Percentiles rank a stretch among this genome's conserved stretches.
Evolutionary conservation across 371 early-diverging fungal genomes (phyloP).

Genomic region (Sporodiniella umbellata): DNA sequence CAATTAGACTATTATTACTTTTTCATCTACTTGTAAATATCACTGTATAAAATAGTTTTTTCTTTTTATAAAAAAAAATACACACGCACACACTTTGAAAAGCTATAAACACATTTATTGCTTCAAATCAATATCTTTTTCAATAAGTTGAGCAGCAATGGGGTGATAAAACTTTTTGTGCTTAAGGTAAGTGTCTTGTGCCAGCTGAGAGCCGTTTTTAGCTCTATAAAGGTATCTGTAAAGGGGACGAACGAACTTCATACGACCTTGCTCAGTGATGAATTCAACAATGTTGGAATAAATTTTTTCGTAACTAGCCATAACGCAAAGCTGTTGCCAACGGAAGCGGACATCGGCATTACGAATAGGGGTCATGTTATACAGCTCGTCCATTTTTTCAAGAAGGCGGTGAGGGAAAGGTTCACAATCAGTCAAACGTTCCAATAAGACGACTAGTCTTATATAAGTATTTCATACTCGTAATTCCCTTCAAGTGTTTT

Average conservation of each 20-base stretch:
- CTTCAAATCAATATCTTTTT: slow-evolving; percentile 71
- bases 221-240: slow-evolving; percentile 66
- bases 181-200: slow-evolving; percentile 74
- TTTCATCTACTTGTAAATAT: slow-evolving; percentile 1
- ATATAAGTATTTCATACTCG: not conserved
- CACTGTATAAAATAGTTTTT: not conserved
- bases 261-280: slow-evolving; percentile 86
- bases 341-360: slow-evolving; percentile 88
- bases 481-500: not conserved
- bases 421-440: slow-evolving; percentile 62
- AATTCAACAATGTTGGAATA: slow-evolving; percentile 77
- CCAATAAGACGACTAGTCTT: slow-evolving; percentile 69
- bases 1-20: slow-evolving; percentile 20
- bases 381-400: slow-evolving; percentile 71
- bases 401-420: slow-evolving; percentile 64
- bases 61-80: no score
- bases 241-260: slow-evolving; percentile 90
- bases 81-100: no score
- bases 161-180: slow-evolving; percentile 90
- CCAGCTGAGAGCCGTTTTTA: slow-evolving; percentile 70
- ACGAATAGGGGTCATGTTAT: slow-evolving; percentile 62
- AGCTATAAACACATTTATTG: not conserved
- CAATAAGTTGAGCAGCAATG: slow-evolving; percentile 80
- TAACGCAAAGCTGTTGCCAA: slow-evolving; percentile 84
- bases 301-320: slow-evolving; percentile 72